Evolutionary conservation across 2,329 filamentous ascomycete genomes (phyloP).

Genomic region (Colletotrichum zoysiae): DNA sequence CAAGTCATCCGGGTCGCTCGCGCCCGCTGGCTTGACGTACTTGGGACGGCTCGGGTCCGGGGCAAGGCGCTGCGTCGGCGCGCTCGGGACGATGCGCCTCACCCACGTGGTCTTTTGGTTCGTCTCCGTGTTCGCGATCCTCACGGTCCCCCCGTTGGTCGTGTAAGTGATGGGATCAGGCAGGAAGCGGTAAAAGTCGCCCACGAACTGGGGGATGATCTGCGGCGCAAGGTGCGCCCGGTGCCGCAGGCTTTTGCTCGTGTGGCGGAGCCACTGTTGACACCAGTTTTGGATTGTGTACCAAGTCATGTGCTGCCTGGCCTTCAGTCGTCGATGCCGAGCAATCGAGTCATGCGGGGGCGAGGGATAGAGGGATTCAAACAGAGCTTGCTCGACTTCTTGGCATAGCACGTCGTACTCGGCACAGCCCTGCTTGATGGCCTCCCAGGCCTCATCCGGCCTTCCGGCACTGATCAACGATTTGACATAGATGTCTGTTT

Average conservation of each 20-base stretch:
- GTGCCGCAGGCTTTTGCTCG: conserved; percentile 8
- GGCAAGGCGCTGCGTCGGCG: conserved; percentile 10
- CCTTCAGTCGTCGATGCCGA: conserved; percentile 33
- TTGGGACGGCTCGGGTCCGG: conserved; percentile 12
- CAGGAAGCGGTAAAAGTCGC: conserved; percentile 39
- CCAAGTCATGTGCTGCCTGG: conserved; percentile 38
- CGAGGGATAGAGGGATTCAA: conserved; percentile 34
- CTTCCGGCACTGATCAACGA: conserved; percentile 49
- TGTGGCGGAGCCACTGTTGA: conserved; percentile 26
- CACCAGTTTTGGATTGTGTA: conserved; percentile 37
- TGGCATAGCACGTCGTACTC: conserved; percentile 19
- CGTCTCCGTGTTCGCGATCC: conserved; percentile 18
- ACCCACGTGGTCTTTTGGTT: conserved; percentile 16
- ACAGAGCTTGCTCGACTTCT: conserved; percentile 32
- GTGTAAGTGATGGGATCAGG: conserved; percentile 35
- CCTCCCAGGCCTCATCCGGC: conserved; percentile 27
- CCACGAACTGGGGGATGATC: conserved; percentile 34
- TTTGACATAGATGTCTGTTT: conserved; percentile 63
- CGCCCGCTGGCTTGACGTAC: neutral
- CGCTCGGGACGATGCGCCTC: neutral
- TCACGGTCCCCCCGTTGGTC: conserved; percentile 34
- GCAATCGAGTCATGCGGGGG: conserved; percentile 24
- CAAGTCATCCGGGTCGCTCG: neutral
- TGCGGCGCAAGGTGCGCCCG: neutral
- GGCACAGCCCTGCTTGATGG: conserved; percentile 18